Percentiles rank a stretch among this genome's conserved stretches.
These are phyloP conservation scores for Panicum virgatum DNA, from an alignment of 202 grass and related monocot genomes.

Conservation along the genomic window DNA sequence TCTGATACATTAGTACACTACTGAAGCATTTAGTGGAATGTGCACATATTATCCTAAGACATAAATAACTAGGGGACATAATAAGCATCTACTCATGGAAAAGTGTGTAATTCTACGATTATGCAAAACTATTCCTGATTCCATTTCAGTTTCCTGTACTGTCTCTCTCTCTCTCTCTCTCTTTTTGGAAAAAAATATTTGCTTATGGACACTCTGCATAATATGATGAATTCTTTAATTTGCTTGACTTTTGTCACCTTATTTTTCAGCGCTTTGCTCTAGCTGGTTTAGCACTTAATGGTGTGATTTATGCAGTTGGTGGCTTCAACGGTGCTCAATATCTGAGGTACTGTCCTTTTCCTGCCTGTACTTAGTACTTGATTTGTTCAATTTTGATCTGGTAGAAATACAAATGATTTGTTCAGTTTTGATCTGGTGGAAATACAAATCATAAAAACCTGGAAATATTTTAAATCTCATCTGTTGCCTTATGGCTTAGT, in stretches of 20 bases:
- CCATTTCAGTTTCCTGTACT: background rate
- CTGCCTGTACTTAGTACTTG: conserved; percentile 20
- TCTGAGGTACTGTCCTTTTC: conserved; percentile 45
- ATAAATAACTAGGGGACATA: background rate
- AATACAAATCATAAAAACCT: background rate
- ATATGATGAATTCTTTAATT: conserved; percentile 20
- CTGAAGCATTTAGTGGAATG: background rate
- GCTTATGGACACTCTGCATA: background rate
- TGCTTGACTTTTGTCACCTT: conserved; percentile 26
- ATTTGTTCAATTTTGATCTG: conserved; percentile 11
- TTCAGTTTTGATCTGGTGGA: conserved; percentile 19
- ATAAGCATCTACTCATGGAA: background rate
- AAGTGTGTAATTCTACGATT: conserved; percentile 6
- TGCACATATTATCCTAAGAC: conserved; percentile 1
- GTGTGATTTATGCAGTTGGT: conserved; percentile 68
- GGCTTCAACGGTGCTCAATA: conserved; percentile 65
- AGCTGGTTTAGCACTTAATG: conserved; percentile 61
- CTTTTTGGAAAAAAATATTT: background rate
- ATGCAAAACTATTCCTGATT: background rate
- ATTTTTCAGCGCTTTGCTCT: conserved; percentile 69
- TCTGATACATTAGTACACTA: background rate
- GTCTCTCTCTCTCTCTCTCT: too few relatives aligned
- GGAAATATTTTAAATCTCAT: background rate
- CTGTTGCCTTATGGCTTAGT: background rate
- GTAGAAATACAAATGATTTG: background rate